These are phyloP conservation scores for Rhododendron ovatum DNA, from an alignment of 148 eudicot genomes.

Conservation along the genomic window DNA sequence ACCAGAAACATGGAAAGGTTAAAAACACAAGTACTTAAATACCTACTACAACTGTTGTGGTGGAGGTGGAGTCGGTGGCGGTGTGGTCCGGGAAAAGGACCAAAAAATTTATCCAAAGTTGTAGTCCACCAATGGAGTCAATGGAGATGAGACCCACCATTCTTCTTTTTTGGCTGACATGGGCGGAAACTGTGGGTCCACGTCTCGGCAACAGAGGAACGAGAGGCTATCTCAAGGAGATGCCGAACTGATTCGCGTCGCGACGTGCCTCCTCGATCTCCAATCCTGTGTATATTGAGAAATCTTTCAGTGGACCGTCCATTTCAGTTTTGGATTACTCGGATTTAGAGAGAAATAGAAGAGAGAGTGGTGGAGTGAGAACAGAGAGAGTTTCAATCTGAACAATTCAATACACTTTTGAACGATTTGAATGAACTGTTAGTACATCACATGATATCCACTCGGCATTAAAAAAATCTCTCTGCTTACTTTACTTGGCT, in stretches of 20 bases:
- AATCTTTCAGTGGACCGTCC: too few relatives aligned
- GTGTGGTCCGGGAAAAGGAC: background rate
- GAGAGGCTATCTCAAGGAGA: background rate
- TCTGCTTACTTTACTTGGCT: background rate
- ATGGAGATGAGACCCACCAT: background rate
- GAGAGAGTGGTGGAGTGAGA: too few relatives aligned
- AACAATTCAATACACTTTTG: rapidly evolving
- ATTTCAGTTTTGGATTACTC: too few relatives aligned
- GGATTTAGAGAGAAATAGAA: too few relatives aligned
- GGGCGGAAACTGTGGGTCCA: background rate
- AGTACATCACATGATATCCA: too few relatives aligned
- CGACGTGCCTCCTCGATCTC: background rate
- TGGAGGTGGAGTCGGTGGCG: background rate
- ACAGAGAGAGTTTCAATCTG: too few relatives aligned
- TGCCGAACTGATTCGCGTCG: background rate
- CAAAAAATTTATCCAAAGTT: background rate
- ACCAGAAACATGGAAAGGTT: slow-evolving; percentile 5
- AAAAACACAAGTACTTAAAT: background rate
- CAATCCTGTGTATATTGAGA: too few relatives aligned
- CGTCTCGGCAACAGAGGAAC: background rate
- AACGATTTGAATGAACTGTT: too few relatives aligned
- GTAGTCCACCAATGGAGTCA: background rate
- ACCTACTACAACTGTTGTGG: background rate
- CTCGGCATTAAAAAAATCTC: too few relatives aligned
- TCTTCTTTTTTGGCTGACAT: background rate